Percentiles rank a stretch among this genome's conserved stretches.
Conservation (phyloP, 345 rosid genomes). For the Gossypioides kirkii region DNA sequence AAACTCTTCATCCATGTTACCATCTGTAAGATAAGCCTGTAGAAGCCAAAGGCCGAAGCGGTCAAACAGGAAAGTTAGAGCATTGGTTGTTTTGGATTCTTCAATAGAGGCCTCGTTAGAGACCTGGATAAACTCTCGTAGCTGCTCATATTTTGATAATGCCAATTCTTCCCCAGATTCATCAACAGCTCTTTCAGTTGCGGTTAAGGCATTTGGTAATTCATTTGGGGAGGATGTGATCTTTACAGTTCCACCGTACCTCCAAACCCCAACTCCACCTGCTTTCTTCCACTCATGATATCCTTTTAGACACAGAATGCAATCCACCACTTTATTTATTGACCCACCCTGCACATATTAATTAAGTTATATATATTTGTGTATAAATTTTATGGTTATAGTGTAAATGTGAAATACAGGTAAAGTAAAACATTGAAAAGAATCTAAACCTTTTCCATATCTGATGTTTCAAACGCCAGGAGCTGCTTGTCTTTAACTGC, state of each 20-base stretch:
- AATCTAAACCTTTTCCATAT: constrained; percentile 64
- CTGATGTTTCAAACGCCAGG: constrained; percentile 86
- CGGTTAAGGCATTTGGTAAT: constrained; percentile 42
- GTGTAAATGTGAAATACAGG: neutral
- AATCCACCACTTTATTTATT: constrained; percentile 79
- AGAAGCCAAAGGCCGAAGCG: constrained; percentile 75
- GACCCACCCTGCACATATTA: constrained; percentile 67
- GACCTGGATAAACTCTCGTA: constrained; percentile 78
- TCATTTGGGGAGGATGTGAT: constrained; percentile 65
- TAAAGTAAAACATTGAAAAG: neutral
- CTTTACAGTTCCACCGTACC: constrained; percentile 91
- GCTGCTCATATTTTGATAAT: constrained; percentile 76
- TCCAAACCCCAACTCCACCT: constrained; percentile 95
- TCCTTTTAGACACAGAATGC: constrained; percentile 86
- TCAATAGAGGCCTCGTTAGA: constrained; percentile 60
- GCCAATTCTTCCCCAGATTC: constrained; percentile 76
- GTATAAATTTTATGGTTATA: neutral
- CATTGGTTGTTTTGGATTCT: constrained; percentile 70
- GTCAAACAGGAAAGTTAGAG: constrained; percentile 74
- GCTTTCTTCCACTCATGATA: constrained; percentile 87
- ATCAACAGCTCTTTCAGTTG: constrained; percentile 67
- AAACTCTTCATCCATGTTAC: constrained; percentile 46
- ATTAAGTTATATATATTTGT: neutral
- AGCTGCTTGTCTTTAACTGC: constrained; percentile 91
- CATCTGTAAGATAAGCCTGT: constrained; percentile 66